Evolutionary conservation across 2,329 filamentous ascomycete genomes (phyloP).

Genomic region (Penicillium brevicompactum): DNA sequence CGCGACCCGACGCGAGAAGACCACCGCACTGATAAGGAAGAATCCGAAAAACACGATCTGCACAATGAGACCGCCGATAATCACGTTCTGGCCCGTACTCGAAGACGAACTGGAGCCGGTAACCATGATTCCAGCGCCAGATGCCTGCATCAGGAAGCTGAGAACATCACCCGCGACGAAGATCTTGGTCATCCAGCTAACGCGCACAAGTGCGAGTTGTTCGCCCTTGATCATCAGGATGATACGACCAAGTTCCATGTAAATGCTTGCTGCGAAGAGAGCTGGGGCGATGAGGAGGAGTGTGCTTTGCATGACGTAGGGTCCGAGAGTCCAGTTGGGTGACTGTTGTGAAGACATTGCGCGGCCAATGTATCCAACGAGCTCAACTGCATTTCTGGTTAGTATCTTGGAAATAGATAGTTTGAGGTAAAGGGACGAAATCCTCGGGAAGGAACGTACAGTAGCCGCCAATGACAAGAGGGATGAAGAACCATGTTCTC

Average conservation of each 20-base stretch:
- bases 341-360: constrained; percentile 43
- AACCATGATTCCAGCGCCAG: constrained; percentile 31
- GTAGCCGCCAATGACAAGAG: constrained; percentile 36
- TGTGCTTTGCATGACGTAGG: constrained; percentile 30
- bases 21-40: constrained; percentile 26
- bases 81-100: constrained; percentile 26
- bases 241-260: constrained; percentile 30
- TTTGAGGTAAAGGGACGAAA: neutral
- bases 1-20: constrained; percentile 30
- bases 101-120: constrained; percentile 2
- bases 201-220: constrained; percentile 22
- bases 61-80: constrained; percentile 31
- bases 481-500: constrained; percentile 31
- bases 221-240: constrained; percentile 25
- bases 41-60: constrained; percentile 36
- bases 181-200: constrained; percentile 30
- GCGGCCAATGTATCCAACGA: constrained; percentile 56
- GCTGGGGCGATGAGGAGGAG: constrained; percentile 29
- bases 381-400: constrained; percentile 46
- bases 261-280: constrained; percentile 31
- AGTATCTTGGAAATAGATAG: neutral
- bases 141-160: constrained; percentile 34
- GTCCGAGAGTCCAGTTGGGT: constrained; percentile 26
- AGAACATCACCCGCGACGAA: constrained; percentile 33
- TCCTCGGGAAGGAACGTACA: constrained; percentile 30